Percentiles rank a stretch among this genome's conserved stretches.
Evolutionary conservation across 352 stramenopile species (phyloP).

Genomic region (Phytopythium montanum): DNA sequence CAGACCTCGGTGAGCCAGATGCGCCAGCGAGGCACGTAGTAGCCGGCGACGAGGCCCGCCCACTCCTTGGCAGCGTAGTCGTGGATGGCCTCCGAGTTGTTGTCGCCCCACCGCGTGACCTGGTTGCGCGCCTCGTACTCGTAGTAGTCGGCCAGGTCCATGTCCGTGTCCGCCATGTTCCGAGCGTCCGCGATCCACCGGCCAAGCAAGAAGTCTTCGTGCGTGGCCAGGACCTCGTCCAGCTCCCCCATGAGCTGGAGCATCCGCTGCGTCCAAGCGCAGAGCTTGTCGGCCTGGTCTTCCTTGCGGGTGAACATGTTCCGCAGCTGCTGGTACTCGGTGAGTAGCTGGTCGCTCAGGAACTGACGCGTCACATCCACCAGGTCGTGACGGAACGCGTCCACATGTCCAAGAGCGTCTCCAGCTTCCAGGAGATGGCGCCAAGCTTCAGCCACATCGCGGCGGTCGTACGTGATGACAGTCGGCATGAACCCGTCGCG

Average conservation of each 20-base stretch:
- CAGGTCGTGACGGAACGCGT: conserved; percentile 73
- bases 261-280: conserved; percentile 37
- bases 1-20: conserved; percentile 73
- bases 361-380: conserved; percentile 78
- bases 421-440: conserved; percentile 48
- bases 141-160: conserved; percentile 47
- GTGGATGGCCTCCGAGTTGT: conserved; percentile 68
- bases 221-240: conserved; percentile 63
- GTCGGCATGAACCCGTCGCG: conserved; percentile 73
- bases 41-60: conserved; percentile 57
- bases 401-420: conserved; percentile 28
- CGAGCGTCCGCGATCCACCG: conserved; percentile 67
- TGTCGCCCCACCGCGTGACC: conserved; percentile 75
- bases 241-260: conserved; percentile 45
- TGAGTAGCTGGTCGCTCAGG: conserved; percentile 58
- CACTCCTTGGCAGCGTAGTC: conserved; percentile 82
- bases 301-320: conserved; percentile 36
- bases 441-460: conserved; percentile 56
- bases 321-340: conserved; percentile 57
- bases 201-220: conserved; percentile 64
- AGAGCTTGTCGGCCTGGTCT: conserved; percentile 26
- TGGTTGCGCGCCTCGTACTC: conserved; percentile 84
- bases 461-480: conserved; percentile 64
- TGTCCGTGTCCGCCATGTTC: conserved; percentile 26
- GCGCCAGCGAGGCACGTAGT: conserved; percentile 68